Evolutionary conservation across 495 filamentous ascomycete genomes (phyloP).

Genomic region (Aspergillus haitiensis): DNA sequence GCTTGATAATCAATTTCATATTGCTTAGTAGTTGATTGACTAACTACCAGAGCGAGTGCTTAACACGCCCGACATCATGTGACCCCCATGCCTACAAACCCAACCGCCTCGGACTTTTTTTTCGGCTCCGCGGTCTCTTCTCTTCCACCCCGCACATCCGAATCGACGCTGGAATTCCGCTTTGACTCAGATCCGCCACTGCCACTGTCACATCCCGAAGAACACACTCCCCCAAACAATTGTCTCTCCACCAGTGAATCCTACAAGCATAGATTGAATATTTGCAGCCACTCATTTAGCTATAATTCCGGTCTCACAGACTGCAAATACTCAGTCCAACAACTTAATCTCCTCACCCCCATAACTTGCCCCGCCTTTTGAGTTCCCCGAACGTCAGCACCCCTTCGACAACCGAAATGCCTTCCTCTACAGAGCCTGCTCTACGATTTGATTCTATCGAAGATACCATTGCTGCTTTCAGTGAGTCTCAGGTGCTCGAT

Average conservation of each 20-base stretch:
- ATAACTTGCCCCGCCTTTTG: background rate
- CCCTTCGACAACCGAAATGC: slow-evolving; percentile 32
- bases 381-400: background rate
- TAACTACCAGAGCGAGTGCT: too few relatives aligned
- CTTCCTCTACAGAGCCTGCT: slow-evolving; percentile 35
- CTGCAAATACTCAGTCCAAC: background rate
- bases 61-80: too few relatives aligned
- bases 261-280: background rate
- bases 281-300: background rate
- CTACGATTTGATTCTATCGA: slow-evolving; percentile 78
- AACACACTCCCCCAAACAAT: background rate
- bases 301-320: background rate
- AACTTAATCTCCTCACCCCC: background rate
- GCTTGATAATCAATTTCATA: too few relatives aligned
- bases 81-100: too few relatives aligned
- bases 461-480: slow-evolving; percentile 79
- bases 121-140: background rate
- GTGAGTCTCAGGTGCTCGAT: slow-evolving; percentile 50
- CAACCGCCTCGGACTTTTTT: too few relatives aligned
- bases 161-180: background rate
- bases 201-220: background rate
- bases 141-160: background rate
- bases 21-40: too few relatives aligned
- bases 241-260: background rate
- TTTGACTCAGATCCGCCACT: background rate